Evolutionary conservation across 768 basidiomycete species (phyloP).

Genomic region (Collybia mongolica): DNA sequence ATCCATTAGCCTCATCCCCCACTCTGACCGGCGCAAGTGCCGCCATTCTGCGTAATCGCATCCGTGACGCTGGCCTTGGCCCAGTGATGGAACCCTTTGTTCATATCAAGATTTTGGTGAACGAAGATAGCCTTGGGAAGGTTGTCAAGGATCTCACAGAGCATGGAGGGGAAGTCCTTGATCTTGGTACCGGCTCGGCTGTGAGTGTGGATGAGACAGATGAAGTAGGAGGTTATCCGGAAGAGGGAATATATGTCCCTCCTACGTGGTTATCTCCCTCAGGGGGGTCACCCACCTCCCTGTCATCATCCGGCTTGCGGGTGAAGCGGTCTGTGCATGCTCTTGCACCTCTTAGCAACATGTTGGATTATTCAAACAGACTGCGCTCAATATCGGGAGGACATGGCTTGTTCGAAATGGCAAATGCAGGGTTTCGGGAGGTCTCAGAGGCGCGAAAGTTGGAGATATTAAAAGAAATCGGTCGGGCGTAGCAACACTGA

Average conservation of each 20-base stretch:
- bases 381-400: slow-evolving; percentile 82
- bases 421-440: slow-evolving; percentile 69
- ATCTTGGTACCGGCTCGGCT: slow-evolving; percentile 51
- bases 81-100: slow-evolving; percentile 81
- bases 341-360: slow-evolving; percentile 73
- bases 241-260: slow-evolving; percentile 74
- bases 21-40: slow-evolving; percentile 66
- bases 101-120: slow-evolving; percentile 63
- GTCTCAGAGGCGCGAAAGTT: slow-evolving; percentile 60
- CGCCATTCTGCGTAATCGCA: slow-evolving; percentile 56
- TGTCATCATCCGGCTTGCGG: slow-evolving; percentile 24
- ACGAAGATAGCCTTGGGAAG: slow-evolving; percentile 68
- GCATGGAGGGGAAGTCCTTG: slow-evolving; percentile 74
- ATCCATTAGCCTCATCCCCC: slow-evolving; percentile 36
- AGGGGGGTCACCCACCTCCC: slow-evolving; percentile 23
- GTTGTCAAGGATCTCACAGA: slow-evolving; percentile 85
- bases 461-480: slow-evolving; percentile 80
- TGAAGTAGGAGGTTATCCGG: slow-evolving; percentile 44
- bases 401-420: slow-evolving; percentile 79
- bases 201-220: slow-evolving; percentile 32
- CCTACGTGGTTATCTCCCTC: slow-evolving; percentile 78
- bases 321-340: slow-evolving; percentile 70
- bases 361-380: slow-evolving; percentile 79
- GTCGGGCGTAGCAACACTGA: slow-evolving; percentile 49
- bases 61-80: slow-evolving; percentile 66